Evolutionary conservation across 345 rosid species (phyloP).

Genomic region (Euclidium syriacum): DNA sequence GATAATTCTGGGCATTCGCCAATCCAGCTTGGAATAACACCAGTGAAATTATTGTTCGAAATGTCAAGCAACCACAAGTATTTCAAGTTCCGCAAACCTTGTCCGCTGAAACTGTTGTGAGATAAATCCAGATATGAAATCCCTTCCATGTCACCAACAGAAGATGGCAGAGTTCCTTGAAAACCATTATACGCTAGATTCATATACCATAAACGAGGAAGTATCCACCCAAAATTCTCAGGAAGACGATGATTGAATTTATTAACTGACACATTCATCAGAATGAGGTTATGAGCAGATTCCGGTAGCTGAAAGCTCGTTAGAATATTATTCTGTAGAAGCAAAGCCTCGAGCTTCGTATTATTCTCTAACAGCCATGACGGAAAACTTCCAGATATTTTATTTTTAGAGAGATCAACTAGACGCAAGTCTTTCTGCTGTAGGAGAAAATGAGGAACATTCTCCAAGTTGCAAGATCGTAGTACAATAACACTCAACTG

Average conservation of each 20-base stretch:
- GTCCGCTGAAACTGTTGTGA: background rate
- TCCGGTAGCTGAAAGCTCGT: too few species aligned
- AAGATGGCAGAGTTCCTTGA: background rate
- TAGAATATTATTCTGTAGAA: background rate
- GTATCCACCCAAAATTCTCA: background rate
- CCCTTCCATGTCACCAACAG: background rate
- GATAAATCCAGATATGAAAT: background rate
- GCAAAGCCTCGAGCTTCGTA: background rate
- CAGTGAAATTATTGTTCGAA: background rate
- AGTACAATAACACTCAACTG: too few species aligned
- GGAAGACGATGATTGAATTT: background rate
- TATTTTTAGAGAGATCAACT: too few species aligned
- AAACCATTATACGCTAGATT: background rate
- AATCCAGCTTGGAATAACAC: background rate
- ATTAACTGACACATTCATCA: background rate
- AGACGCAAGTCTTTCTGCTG: too few species aligned
- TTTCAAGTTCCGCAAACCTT: background rate
- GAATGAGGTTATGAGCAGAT: background rate
- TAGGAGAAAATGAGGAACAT: too few species aligned
- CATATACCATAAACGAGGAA: background rate
- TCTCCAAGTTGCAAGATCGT: too few species aligned
- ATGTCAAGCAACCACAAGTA: background rate
- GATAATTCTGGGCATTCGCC: background rate
- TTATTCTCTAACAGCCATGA: conserved; percentile 1
- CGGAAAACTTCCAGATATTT: background rate